Base-by-base conservation (phyloP, 768 basidiomycete species). In the Erythrobasidium yunnanense region DNA sequence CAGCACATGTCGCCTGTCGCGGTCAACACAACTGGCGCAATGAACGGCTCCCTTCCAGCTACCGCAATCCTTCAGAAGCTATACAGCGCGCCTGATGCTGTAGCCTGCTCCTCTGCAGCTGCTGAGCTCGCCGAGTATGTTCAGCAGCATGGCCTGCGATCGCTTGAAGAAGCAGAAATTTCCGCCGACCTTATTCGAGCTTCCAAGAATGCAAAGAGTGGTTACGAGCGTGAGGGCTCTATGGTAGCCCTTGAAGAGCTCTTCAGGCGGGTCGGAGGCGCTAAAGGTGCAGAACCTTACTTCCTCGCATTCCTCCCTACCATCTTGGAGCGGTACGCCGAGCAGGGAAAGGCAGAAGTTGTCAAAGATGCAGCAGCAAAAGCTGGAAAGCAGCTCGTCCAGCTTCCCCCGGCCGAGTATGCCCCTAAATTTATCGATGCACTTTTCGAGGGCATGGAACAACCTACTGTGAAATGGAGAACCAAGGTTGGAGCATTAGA, bases 281-380 rank as follows among this genome's bases (percentile, higher is more conserved):
- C 84, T 58, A 80, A 90, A 25, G 91, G 91, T 30, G 77, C 80
- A 60, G 87, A 83, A 38, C 88, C 90, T 18, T 77, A 87, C 55
- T 79, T 95, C 34, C 79, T 95, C 15, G 80, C 87, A 1, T 85
- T 85, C 46, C 83, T 96, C 57, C 82, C 88, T 18, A 72, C 84
- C 42, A 76, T 96, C 55, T 86, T 86, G 76, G 87, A 91, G 57
- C 80, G 91, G 38, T 85, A 87, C 77, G 86, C 87, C 81, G 93
- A 97, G 75, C 92, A 93, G 76, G 90, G 90, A 68, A 93, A 97
- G 76, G 93, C 95, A 76, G 90, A 91, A 57, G 87, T 90, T 29
- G 90, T 96, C 69, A 85, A 90, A 65, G 75, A 77, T 50, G 88
- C 90, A 13, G 87, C 91, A n/a, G 77, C 83, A 8, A 76, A 83